Conservation (phyloP, 345 rosid genomes). For the Hibiscus trionum region DNA sequence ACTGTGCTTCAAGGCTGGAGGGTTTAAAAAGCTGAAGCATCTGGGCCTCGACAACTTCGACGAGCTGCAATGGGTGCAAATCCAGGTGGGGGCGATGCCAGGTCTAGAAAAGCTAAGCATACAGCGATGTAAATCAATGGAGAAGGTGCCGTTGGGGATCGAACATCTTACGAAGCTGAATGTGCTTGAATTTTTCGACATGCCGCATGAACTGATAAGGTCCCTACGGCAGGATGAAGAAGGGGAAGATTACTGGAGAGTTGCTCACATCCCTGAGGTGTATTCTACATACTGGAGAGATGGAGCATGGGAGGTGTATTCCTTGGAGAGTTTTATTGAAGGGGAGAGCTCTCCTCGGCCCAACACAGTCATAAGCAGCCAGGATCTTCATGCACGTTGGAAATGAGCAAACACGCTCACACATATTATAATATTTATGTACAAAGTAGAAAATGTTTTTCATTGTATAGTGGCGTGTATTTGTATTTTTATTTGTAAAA, state of each 20-base stretch:
- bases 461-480: too few species aligned
- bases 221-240: slow-evolving; percentile 14
- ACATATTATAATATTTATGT: too few species aligned
- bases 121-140: slow-evolving; percentile 20
- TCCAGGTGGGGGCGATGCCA: slow-evolving; percentile 22
- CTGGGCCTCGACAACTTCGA: slow-evolving; percentile 20
- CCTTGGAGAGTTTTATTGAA: not conserved
- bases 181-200: slow-evolving; percentile 24
- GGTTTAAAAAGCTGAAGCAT: slow-evolving; percentile 23
- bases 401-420: not conserved
- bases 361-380: slow-evolving; percentile 8
- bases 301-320: slow-evolving; percentile 7
- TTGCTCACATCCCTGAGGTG: slow-evolving; percentile 23
- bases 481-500: too few species aligned
- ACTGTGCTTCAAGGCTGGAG: slow-evolving; percentile 14
- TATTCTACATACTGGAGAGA: slow-evolving; percentile 21
- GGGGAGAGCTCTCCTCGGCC: not conserved
- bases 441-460: too few species aligned
- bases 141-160: slow-evolving; percentile 23
- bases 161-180: slow-evolving; percentile 20
- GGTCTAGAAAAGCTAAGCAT: slow-evolving; percentile 19
- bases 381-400: slow-evolving; percentile 21
- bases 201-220: slow-evolving; percentile 20
- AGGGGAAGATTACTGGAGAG: slow-evolving; percentile 23
- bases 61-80: slow-evolving; percentile 11